Base-by-base conservation (phyloP, 208 protist genomes). In the Acanthamoeba castellanii region DNA sequence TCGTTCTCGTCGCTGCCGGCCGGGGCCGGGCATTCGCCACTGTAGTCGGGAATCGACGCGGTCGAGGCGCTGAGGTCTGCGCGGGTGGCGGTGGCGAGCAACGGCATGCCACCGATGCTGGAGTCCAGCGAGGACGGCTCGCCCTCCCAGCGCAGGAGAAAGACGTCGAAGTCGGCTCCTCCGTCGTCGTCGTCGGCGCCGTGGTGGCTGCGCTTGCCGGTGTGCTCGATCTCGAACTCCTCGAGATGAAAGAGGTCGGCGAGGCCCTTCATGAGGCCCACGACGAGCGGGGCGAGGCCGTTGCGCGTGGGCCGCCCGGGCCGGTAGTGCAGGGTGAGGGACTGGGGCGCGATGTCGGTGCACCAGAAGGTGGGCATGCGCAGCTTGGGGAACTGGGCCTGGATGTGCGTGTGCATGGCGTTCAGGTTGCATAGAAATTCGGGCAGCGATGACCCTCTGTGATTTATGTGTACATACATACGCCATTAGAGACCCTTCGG, bases 301-400 rank as follows among this genome's bases (percentile, higher is more conserved):
- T 74, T 74, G 30, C 68, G 27, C 27, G 27, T 74, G n/a, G 68
- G 68, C 68, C 68, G 25, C 11, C 68, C 68, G 7, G 68, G 68
- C 13, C 68, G 27, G 68, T 74, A 74, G 68, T 74, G 68, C 13
- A 74, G 68, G 4, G 68, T 74, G 68, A 74, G 68, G 7, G 68
- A 74, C 27, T 22, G 7, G 27, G 68, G 68, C 27, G 30, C 30
- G 30, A 74, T 2, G 68, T 74, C 68, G 32, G 68, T 74, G 32
- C 68, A 74, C 68, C 68, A 74, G 68, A 74, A 74, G 14, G 68
- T 74, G 32, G 68, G 68, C 68, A 74, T 74, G 68, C 68, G 68
- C n/a, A 74, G 68, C 68, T 74, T 74, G 32, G 68, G 68, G 68
- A 45, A 74, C 68, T 74, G 68, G 30, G 68, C 68, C 68, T 74